A percentile compares a stretch with the other conserved stretches of the same genome.
Conservation (phyloP, 169 alveolate genomes). For the Theileria sp. region DNA sequence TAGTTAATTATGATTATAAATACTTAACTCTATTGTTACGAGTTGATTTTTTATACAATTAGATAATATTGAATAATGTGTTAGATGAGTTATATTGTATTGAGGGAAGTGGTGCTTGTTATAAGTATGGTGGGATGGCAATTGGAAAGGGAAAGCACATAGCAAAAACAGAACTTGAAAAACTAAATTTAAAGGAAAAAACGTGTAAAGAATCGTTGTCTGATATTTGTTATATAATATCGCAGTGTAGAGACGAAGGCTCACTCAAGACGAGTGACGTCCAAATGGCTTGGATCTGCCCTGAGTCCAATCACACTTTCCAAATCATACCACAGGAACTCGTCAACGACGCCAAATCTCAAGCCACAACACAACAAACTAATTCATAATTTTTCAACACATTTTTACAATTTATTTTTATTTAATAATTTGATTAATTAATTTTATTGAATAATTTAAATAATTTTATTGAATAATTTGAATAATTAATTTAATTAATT, state of each 20-base stretch:
- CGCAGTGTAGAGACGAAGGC: conserved; percentile 56
- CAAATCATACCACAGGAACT: conserved; percentile 52
- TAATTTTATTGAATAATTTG: background rate
- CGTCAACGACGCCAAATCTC: conserved; percentile 34
- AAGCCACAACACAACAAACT: conserved; percentile 28
- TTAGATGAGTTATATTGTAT: conserved; percentile 85
- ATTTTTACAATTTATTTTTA: background rate
- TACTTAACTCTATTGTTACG: background rate
- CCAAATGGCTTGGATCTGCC: conserved; percentile 67
- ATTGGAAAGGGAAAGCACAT: conserved; percentile 91
- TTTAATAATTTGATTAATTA: too few relatives aligned
- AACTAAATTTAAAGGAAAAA: conserved; percentile 47
- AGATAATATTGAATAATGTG: too few relatives aligned
- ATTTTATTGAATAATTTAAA: background rate
- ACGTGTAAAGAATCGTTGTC: conserved; percentile 49
- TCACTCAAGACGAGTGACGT: conserved; percentile 52
- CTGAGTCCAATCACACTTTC: conserved; percentile 29
- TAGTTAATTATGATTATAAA: background rate
- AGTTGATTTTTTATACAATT: background rate
- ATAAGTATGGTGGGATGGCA: conserved; percentile 90
- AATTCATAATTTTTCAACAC: conserved; percentile 23
- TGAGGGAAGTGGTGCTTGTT: conserved; percentile 90
- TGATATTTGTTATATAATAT: conserved; percentile 55
- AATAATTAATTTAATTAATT: background rate
- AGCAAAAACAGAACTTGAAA: conserved; percentile 92